These are phyloP conservation scores for Blastobotrys indianensis DNA, from an alignment of 1,139 yeast species.

Conservation along the genomic window DNA sequence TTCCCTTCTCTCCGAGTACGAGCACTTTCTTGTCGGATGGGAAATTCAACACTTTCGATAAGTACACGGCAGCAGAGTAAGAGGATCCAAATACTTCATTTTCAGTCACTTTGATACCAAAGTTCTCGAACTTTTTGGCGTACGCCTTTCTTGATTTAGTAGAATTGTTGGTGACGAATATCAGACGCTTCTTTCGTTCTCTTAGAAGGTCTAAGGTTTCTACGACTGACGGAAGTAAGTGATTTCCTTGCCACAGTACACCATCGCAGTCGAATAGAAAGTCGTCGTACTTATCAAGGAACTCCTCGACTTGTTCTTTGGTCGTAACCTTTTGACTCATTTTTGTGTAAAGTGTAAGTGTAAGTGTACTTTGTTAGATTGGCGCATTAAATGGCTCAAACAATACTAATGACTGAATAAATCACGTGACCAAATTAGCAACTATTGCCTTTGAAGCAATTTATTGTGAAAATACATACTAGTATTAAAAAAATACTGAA, in stretches of 20 bases:
- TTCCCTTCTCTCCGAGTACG: constrained; percentile 81
- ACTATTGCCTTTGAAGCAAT: too few species aligned
- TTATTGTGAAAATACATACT: too few species aligned
- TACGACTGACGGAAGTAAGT: constrained; percentile 61
- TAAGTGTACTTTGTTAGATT: too few species aligned
- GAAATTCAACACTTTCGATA: constrained; percentile 67
- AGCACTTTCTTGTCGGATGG: constrained; percentile 72
- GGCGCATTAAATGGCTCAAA: too few species aligned
- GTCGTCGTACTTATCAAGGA: constrained; percentile 64
- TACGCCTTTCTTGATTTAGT: constrained; percentile 81
- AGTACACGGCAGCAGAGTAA: constrained; percentile 83
- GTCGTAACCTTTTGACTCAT: constrained; percentile 38
- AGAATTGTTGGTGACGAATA: constrained; percentile 93
- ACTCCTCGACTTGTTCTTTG: constrained; percentile 44
- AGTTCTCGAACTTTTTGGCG: constrained; percentile 62
- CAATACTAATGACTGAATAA: too few species aligned
- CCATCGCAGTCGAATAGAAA: constrained; percentile 92
- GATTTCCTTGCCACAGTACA: constrained; percentile 82
- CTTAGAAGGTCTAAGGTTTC: constrained; percentile 60
- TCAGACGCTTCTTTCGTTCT: constrained; percentile 52
- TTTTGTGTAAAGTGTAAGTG: background rate
- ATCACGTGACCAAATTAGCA: too few species aligned
- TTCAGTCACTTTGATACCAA: constrained; percentile 62
- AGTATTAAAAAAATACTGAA: background rate
- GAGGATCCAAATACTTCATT: constrained; percentile 87